Evolutionary conservation across 2,329 filamentous ascomycete species (phyloP), one percentile per base, ranked within the genome.

Genomic region (Emmonsiellopsis sp.): DNA sequence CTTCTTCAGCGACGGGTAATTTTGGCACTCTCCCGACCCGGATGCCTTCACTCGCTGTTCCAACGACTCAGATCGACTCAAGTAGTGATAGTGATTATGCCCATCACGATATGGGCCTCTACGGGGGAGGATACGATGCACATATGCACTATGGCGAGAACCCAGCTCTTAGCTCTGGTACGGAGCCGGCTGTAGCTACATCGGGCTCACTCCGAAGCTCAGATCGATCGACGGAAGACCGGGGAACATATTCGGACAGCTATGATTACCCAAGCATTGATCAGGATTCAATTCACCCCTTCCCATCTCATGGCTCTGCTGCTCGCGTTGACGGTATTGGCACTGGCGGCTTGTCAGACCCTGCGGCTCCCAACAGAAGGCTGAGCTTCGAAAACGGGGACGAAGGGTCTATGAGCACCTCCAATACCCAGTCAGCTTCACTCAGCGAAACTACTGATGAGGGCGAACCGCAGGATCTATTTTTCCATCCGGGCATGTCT

Each of bases 371-470:
- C 56, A 69, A 68, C 43, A 74, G 90, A 59, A 82, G 89, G 56
- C 76, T 90, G 62, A 96, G 90, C 70, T 96, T 93, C 62, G 92
- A 97, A 61, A 89, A 95, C 65, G 92, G 88, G 2, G 93, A 96
- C 60, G 93, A 97, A 67, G 76, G 45, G 69, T 80, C 65, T 76
- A 79, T 79, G 72, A 53, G 77, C 71, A 58, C 85, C 73, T 61
- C 80, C 71, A 62, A 71, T 60, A 58, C 63, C 48, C 64, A 68
- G 53, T 62, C 75, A 54, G 69, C 68, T 47, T 78, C 75, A 39
- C 71, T 69, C 13, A 84, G 81, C 60, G 84, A 88, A 39, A 87
- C 84, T 32, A 83, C 85, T 1, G 71, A 74, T 37, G 82, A 82
- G 58, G 84, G 87, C 43, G 88, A 90, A 53, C 88, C 89, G 57